These are phyloP conservation scores for Acarospora socialis DNA, from an alignment of 2,329 filamentous ascomycete genomes.

Conservation along the genomic window DNA sequence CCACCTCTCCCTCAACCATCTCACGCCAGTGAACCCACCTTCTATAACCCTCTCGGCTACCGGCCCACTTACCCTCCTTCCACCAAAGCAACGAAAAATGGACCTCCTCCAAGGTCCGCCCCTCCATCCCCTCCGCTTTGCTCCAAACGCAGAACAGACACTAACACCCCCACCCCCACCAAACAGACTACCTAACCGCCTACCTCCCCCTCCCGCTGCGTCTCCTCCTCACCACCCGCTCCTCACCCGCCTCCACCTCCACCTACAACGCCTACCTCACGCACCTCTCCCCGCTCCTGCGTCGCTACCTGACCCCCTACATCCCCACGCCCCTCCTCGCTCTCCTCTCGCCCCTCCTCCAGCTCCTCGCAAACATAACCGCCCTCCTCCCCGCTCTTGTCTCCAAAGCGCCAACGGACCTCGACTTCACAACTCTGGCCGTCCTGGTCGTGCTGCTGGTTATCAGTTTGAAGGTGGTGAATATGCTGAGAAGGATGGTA, in stretches of 20 bases:
- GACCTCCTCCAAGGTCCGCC: conserved; percentile 9
- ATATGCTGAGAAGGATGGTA: conserved; percentile 57
- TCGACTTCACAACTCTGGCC: conserved; percentile 33
- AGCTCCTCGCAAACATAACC: conserved; percentile 22
- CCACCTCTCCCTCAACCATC: too few species aligned
- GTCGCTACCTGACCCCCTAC: conserved; percentile 35
- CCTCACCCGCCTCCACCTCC: conserved; percentile 28
- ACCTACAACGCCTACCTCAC: conserved; percentile 36
- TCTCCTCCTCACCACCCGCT: conserved; percentile 12
- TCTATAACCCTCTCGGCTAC: too few species aligned
- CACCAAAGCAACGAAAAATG: too few species aligned
- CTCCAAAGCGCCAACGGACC: conserved; percentile 20
- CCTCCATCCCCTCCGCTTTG: conserved; percentile 14
- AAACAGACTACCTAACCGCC: conserved; percentile 13
- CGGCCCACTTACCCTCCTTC: too few species aligned
- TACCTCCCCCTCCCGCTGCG: conserved; percentile 13
- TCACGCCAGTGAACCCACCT: too few species aligned
- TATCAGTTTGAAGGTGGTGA: conserved; percentile 48
- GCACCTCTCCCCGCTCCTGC: conserved; percentile 32
- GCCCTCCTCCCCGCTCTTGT: conserved; percentile 18
- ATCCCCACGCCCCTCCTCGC: conserved; percentile 22
- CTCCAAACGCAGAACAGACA: conserved; percentile 3
- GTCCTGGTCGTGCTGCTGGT: conserved; percentile 48
- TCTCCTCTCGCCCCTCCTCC: conserved; percentile 18
- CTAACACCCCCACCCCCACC: background rate